Evolutionary conservation across 495 filamentous ascomycete species (phyloP).

Genomic region (Daldinia grandis): DNA sequence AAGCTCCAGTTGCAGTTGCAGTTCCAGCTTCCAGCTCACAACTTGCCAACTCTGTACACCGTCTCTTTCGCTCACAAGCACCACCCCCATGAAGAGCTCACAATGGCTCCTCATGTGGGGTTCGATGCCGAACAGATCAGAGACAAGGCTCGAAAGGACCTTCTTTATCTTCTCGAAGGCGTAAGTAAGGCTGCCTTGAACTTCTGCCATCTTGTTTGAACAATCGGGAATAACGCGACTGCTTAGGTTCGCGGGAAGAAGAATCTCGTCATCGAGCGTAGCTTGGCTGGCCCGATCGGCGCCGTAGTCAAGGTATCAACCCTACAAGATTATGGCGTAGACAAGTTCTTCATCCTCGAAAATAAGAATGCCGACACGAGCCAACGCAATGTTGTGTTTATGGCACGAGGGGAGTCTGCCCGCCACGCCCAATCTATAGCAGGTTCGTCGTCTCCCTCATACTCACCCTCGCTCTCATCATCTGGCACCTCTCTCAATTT

Average conservation of each 20-base stretch:
- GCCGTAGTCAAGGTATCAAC: conserved; percentile 92
- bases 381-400: conserved; percentile 94
- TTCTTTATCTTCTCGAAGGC: conserved; percentile 86
- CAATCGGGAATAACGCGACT: conserved; percentile 47
- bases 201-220: conserved; percentile 9
- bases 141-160: conserved; percentile 84
- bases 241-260: conserved; percentile 94
- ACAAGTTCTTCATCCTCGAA: conserved; percentile 93
- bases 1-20: conserved; percentile 14
- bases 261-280: conserved; percentile 92
- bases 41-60: conserved; percentile 2
- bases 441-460: conserved; percentile 67
- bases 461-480: conserved; percentile 13
- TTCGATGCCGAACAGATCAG: conserved; percentile 83
- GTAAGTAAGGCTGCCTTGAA: conserved; percentile 70
- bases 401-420: conserved; percentile 87
- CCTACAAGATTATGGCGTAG: conserved; percentile 87
- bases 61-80: conserved; percentile 23
- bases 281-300: conserved; percentile 86
- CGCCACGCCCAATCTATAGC: conserved; percentile 83
- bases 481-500: conserved; percentile 7
- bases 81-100: conserved; percentile 58
- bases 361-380: conserved; percentile 91
- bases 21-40: conserved; percentile 22
- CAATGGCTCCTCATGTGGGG: conserved; percentile 72